Conservation (phyloP, 495 filamentous ascomycete species). For the Aspergillus incahuasiensis region DNA sequence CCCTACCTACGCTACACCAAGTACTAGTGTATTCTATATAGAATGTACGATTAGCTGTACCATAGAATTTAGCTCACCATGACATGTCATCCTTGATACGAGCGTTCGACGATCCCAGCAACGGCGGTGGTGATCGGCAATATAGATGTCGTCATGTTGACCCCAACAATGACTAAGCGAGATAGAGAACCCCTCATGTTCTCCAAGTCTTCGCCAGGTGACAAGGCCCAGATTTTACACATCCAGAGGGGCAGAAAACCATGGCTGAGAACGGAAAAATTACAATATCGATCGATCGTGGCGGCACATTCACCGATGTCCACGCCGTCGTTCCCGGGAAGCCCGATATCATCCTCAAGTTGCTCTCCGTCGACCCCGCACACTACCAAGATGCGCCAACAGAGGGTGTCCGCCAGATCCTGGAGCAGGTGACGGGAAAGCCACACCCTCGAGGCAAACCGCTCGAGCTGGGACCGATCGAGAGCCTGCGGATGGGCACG, state of each 20-base stretch:
- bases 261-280: conserved; percentile 10
- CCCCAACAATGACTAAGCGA: neutral
- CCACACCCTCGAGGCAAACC: conserved; percentile 77
- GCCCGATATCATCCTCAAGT: conserved; percentile 78
- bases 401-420: conserved; percentile 85
- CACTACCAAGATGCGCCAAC: conserved; percentile 88
- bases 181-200: neutral
- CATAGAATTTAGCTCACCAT: neutral
- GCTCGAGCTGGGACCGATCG: conserved; percentile 76
- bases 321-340: conserved; percentile 50
- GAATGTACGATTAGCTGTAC: neutral
- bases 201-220: neutral
- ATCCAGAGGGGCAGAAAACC: neutral
- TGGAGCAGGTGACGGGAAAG: conserved; percentile 71
- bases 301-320: conserved; percentile 64
- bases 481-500: conserved; percentile 84
- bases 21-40: conserved; percentile 5
- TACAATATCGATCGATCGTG: conserved; percentile 43
- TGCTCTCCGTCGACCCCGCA: conserved; percentile 83
- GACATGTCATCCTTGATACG: too few species aligned
- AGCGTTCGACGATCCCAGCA: too few species aligned
- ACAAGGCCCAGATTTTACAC: neutral
- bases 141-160: conserved; percentile 3
- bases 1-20: conserved; percentile 41
- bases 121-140: neutral